phyloP scores from a whole-genome alignment of 2,329 filamentous ascomycete species.

The Raffaelea ambrosiae region DNA sequence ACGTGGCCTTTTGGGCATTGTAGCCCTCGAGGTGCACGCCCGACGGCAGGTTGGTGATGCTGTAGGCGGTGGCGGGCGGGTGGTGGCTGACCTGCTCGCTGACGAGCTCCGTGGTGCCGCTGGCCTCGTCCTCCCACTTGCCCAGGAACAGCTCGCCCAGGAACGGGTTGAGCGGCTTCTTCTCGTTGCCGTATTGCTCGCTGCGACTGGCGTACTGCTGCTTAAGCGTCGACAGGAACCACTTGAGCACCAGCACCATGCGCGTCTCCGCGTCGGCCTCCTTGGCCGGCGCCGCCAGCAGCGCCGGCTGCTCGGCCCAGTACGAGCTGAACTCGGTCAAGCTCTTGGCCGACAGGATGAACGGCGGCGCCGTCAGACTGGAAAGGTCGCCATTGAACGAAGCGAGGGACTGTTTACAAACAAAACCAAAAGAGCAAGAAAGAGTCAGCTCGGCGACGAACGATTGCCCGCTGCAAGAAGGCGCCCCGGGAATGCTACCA shows the following conservation, averaged over 20 bases:
- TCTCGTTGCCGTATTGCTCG: constrained; percentile 79
- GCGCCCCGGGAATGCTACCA: background rate
- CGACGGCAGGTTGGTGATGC: constrained; percentile 77
- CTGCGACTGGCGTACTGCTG: constrained; percentile 70
- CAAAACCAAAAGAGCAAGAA: background rate
- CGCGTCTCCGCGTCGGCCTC: constrained; percentile 76
- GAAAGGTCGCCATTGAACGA: constrained; percentile 78
- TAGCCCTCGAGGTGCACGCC: constrained; percentile 78
- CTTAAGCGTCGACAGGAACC: constrained; percentile 90
- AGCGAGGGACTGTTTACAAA: constrained; percentile 52
- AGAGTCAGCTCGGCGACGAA: background rate
- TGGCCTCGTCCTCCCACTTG: constrained; percentile 72
- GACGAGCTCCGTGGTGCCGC: constrained; percentile 75
- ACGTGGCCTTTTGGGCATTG: constrained; percentile 93
- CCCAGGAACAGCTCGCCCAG: constrained; percentile 90
- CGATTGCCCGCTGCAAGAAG: background rate
- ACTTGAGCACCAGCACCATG: constrained; percentile 81
- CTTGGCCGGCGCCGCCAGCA: constrained; percentile 74
- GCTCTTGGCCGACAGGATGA: constrained; percentile 71
- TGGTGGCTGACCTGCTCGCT: constrained; percentile 96
- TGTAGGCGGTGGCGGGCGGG: constrained; percentile 89
- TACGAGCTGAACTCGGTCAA: constrained; percentile 75
- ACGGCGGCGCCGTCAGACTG: constrained; percentile 72
- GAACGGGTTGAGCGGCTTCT: constrained; percentile 97
- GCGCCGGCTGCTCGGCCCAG: constrained; percentile 68